These are phyloP conservation scores for Peronosclerospora sorghi DNA, from an alignment of 352 stramenopile genomes.

Conservation along the genomic window DNA sequence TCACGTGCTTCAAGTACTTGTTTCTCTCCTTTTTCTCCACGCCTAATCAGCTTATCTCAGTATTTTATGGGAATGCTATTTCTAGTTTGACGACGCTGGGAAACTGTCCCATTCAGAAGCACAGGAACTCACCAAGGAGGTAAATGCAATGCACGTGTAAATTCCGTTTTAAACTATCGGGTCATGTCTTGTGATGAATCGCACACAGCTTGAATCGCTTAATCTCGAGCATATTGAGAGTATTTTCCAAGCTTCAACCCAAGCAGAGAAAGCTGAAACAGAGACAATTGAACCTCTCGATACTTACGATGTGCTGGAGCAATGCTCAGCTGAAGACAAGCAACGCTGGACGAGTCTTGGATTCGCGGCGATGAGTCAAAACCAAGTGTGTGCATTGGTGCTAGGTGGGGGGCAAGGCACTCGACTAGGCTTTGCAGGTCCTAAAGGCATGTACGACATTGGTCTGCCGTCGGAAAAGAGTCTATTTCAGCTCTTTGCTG, in stretches of 20 bases:
- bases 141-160: too few species aligned
- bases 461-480: constrained; percentile 86
- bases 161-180: too few species aligned
- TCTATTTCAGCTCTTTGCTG: constrained; percentile 93
- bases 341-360: constrained; percentile 34
- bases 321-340: constrained; percentile 31
- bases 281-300: constrained; percentile 49
- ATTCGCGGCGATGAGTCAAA: too few species aligned
- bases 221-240: constrained; percentile 53
- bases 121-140: constrained; percentile 33
- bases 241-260: constrained; percentile 55
- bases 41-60: neutral
- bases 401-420: constrained; percentile 94
- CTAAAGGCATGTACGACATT: constrained; percentile 93
- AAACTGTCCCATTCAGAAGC: constrained; percentile 32
- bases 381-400: too few species aligned
- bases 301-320: constrained; percentile 45
- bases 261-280: constrained; percentile 7
- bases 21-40: neutral
- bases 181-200: neutral
- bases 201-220: constrained; percentile 42
- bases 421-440: constrained; percentile 89
- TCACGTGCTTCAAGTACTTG: constrained; percentile 55
- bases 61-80: neutral
- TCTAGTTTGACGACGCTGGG: constrained; percentile 57